phyloP scores from a whole-genome alignment of 2,329 filamentous ascomycete genomes.

The Daldinia sp. region DNA sequence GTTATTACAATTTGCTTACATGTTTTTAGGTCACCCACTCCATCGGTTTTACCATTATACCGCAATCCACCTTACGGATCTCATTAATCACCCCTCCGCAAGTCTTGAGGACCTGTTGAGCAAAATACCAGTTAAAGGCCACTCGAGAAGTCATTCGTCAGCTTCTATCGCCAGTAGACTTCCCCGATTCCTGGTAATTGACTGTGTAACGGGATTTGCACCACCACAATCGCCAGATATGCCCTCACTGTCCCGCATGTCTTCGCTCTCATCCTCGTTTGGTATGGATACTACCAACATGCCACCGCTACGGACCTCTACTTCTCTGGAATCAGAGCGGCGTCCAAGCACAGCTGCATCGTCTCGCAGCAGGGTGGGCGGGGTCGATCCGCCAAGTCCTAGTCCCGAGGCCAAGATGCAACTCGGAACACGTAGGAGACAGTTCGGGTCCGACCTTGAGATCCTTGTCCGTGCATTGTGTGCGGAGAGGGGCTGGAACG shows the following conservation, averaged over 20 bases:
- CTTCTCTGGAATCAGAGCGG: slow-evolving; percentile 36
- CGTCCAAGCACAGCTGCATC: slow-evolving; percentile 44
- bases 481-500: slow-evolving; percentile 77
- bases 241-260: slow-evolving; percentile 58
- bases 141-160: slow-evolving; percentile 36
- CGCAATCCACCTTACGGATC: slow-evolving; percentile 65
- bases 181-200: slow-evolving; percentile 65
- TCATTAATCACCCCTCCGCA: slow-evolving; percentile 58
- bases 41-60: slow-evolving; percentile 70
- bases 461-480: slow-evolving; percentile 77
- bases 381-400: slow-evolving; percentile 42
- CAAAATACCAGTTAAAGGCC: slow-evolving; percentile 46
- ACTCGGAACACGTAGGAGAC: slow-evolving; percentile 63
- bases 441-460: slow-evolving; percentile 72
- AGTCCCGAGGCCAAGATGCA: slow-evolving; percentile 60
- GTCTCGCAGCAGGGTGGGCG: slow-evolving; percentile 40
- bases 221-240: slow-evolving; percentile 55
- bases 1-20: slow-evolving; percentile 22
- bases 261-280: slow-evolving; percentile 49
- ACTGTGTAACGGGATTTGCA: slow-evolving; percentile 66
- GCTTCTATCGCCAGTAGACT: slow-evolving; percentile 41
- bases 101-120: slow-evolving; percentile 58
- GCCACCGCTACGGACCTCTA: slow-evolving; percentile 38
- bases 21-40: slow-evolving; percentile 63
- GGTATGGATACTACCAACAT: slow-evolving; percentile 42